Conservation (phyloP, 108 stramenopile species). For the Skeletonema marinoi region DNA sequence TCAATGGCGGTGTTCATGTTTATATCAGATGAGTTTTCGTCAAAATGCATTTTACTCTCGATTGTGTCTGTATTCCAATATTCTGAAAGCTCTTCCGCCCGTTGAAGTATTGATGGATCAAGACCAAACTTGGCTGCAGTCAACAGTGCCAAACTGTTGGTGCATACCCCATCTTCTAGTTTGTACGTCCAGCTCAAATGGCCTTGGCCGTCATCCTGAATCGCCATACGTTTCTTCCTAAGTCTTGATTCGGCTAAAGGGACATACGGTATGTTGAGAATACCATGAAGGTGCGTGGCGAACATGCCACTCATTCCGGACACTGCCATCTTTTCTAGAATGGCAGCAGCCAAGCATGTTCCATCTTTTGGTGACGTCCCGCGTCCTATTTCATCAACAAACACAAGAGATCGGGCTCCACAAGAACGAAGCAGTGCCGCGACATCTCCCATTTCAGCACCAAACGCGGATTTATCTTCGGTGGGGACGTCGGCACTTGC, state of each 20-base stretch:
- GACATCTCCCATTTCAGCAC: slow-evolving; percentile 96
- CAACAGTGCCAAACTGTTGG: slow-evolving; percentile 82
- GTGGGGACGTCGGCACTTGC: slow-evolving; percentile 92
- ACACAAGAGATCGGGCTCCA: slow-evolving; percentile 76
- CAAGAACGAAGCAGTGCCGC: slow-evolving; percentile 85
- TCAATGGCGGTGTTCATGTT: slow-evolving; percentile 9
- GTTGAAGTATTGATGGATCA: slow-evolving; percentile 62
- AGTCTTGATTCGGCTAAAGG: slow-evolving; percentile 27
- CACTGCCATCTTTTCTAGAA: slow-evolving; percentile 78
- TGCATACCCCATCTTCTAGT: slow-evolving; percentile 87
- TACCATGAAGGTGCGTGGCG: slow-evolving; percentile 79
- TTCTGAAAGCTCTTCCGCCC: slow-evolving; percentile 70
- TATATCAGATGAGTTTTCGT: background rate
- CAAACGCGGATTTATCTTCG: slow-evolving; percentile 93
- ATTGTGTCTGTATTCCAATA: slow-evolving; percentile 16
- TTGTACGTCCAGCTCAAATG: slow-evolving; percentile 78
- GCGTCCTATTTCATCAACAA: slow-evolving; percentile 96
- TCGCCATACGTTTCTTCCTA: slow-evolving; percentile 50
- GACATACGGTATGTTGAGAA: slow-evolving; percentile 33
- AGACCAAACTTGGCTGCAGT: slow-evolving; percentile 86
- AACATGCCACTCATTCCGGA: slow-evolving; percentile 80
- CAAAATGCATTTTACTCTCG: background rate
- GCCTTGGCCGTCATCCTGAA: slow-evolving; percentile 22
- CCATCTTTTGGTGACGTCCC: slow-evolving; percentile 93
- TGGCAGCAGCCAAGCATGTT: slow-evolving; percentile 82